Conservation (phyloP, 306 rosid species). For the Hippophae gyantsensis region DNA sequence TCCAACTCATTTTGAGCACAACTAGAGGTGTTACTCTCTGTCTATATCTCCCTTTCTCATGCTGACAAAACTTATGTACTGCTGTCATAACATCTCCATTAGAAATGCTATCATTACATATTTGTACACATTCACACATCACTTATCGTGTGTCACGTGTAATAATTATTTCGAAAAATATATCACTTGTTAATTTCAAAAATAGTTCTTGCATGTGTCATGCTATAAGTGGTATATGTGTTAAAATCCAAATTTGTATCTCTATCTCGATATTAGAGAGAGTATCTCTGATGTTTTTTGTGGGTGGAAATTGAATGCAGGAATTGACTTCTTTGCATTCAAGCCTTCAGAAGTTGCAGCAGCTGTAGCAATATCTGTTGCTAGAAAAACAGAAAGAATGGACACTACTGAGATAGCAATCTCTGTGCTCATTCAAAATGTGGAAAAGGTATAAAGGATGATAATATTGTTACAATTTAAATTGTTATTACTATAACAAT, state of each 20-base stretch:
- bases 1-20: slow-evolving; percentile 47
- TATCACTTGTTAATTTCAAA: too few species aligned
- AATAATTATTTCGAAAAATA: too few species aligned
- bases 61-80: too few species aligned
- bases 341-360: slow-evolving; percentile 90
- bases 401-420: slow-evolving; percentile 44
- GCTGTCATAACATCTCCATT: too few species aligned
- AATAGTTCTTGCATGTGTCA: too few species aligned
- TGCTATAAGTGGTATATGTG: too few species aligned
- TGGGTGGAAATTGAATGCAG: slow-evolving; percentile 64
- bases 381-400: slow-evolving; percentile 44
- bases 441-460: slow-evolving; percentile 43
- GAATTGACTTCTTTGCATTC: slow-evolving; percentile 87
- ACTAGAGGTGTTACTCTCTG: slow-evolving; percentile 34
- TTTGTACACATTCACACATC: too few species aligned
- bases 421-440: slow-evolving; percentile 48
- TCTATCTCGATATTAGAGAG: not conserved
- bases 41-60: slow-evolving; percentile 6
- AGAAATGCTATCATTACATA: too few species aligned
- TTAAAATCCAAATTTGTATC: too few species aligned
- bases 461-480: too few species aligned
- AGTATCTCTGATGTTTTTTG: slow-evolving; percentile 21
- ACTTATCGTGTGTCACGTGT: not conserved
- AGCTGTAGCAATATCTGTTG: slow-evolving; percentile 66
- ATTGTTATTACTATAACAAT: too few species aligned